Percentiles rank a stretch among this genome's conserved stretches.
Conservation (phyloP, 495 filamentous ascomycete species). For the Umbilicaria muhlenbergii region DNA sequence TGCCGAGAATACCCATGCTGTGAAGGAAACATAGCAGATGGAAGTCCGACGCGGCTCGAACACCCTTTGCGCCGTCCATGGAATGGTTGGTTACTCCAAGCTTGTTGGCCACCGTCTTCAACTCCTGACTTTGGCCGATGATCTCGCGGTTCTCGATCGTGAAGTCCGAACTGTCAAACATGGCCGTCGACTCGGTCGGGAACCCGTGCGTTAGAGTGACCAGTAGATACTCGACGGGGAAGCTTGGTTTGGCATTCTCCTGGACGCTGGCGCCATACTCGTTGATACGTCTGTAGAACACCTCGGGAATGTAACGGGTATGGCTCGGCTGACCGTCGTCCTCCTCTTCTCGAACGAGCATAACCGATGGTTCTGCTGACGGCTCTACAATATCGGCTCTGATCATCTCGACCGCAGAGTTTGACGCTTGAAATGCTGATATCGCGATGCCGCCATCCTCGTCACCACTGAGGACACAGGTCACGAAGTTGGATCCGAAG, state of each 20-base stretch:
- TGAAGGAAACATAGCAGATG: slow-evolving; percentile 83
- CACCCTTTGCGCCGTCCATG: slow-evolving; percentile 42
- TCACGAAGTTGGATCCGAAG: slow-evolving; percentile 95
- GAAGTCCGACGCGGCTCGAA: slow-evolving; percentile 71
- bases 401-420: slow-evolving; percentile 93
- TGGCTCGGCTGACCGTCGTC: slow-evolving; percentile 54
- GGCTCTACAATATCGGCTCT: slow-evolving; percentile 89
- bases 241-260: slow-evolving; percentile 90
- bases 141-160: slow-evolving; percentile 81
- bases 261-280: slow-evolving; percentile 94
- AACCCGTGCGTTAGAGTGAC: slow-evolving; percentile 96
- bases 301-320: slow-evolving; percentile 87
- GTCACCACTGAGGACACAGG: slow-evolving; percentile 85
- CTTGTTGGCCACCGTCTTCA: slow-evolving; percentile 42
- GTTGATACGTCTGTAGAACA: slow-evolving; percentile 91
- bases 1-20: slow-evolving; percentile 60
- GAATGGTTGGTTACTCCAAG: slow-evolving; percentile 36
- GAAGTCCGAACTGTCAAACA: slow-evolving; percentile 58
- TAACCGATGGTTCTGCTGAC: slow-evolving; percentile 78
- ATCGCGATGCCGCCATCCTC: slow-evolving; percentile 77
- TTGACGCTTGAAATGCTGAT: slow-evolving; percentile 85
- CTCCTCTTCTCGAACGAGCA: slow-evolving; percentile 87
- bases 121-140: slow-evolving; percentile 69
- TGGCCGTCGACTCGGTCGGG: slow-evolving; percentile 58
- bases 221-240: slow-evolving; percentile 91